phyloP scores from a whole-genome alignment of 176 grass and related monocot genomes.

The Phoenix dactylifera region DNA sequence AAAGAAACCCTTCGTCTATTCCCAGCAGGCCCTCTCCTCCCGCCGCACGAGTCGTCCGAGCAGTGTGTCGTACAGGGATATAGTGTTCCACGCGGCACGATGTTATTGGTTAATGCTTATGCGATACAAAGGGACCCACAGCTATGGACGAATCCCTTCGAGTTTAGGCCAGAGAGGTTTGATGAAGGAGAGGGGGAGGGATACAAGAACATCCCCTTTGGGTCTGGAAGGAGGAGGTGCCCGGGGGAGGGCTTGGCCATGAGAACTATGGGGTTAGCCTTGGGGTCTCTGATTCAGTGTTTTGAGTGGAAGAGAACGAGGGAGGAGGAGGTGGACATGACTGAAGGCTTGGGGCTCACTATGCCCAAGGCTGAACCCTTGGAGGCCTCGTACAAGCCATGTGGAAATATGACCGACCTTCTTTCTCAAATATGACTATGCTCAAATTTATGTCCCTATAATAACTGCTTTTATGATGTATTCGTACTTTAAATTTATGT shows the following conservation, averaged over 20 bases:
- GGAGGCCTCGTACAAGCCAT: slow-evolving; percentile 14
- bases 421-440: not conserved
- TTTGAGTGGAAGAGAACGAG: slow-evolving; percentile 31
- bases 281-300: slow-evolving; percentile 25
- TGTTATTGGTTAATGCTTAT: slow-evolving; percentile 44
- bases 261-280: not conserved
- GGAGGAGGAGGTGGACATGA: slow-evolving; percentile 21
- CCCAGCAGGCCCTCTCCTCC: slow-evolving; percentile 21
- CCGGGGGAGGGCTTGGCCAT: slow-evolving; percentile 28
- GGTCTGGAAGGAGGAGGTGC: slow-evolving; percentile 43
- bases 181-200: not conserved
- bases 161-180: slow-evolving; percentile 49
- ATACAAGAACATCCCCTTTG: slow-evolving; percentile 31
- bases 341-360: not conserved
- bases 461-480: too few species aligned
- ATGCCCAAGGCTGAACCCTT: slow-evolving; percentile 14
- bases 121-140: slow-evolving; percentile 36
- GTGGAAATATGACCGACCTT: not conserved
- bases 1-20: slow-evolving; percentile 46
- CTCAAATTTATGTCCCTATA: too few species aligned
- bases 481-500: too few species aligned
- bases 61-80: slow-evolving; percentile 26
- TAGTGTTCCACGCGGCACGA: slow-evolving; percentile 24
- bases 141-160: slow-evolving; percentile 14
- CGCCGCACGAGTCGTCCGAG: slow-evolving; percentile 26